These are phyloP conservation scores for Talaromyces sp. DNA, from an alignment of 2,329 filamentous ascomycete species.

Conservation along the genomic window DNA sequence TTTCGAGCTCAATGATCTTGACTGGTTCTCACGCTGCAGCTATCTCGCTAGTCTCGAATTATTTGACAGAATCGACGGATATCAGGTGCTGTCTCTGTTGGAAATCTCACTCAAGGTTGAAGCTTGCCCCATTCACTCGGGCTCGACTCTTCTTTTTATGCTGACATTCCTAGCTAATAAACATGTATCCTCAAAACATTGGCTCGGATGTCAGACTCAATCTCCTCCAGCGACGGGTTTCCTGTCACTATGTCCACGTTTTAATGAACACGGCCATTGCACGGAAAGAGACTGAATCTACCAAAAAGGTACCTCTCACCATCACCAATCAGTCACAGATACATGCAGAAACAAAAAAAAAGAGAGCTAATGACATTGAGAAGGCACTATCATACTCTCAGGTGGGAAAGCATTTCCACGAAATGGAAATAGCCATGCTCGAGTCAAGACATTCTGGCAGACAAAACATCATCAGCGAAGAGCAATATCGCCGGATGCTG, in stretches of 20 bases:
- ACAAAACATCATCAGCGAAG: neutral
- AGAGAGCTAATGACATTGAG: neutral
- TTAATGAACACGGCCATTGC: constrained; percentile 46
- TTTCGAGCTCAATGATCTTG: constrained; percentile 1
- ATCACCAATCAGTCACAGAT: neutral
- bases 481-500: neutral
- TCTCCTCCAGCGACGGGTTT: constrained; percentile 56
- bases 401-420: neutral
- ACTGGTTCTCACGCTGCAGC: constrained; percentile 10
- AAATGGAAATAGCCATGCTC: neutral
- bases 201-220: constrained; percentile 35
- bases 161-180: constrained; percentile 33
- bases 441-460: neutral
- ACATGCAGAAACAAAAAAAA: neutral
- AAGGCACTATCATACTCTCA: constrained; percentile 3
- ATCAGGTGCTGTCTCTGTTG: neutral
- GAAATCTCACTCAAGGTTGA: neutral
- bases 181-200: constrained; percentile 26
- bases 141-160: constrained; percentile 27
- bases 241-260: constrained; percentile 65
- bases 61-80: neutral
- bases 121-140: neutral
- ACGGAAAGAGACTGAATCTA: constrained; percentile 38
- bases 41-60: constrained; percentile 3
- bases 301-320: constrained; percentile 30